Conservation (phyloP, 2,329 filamentous ascomycete species). For the Fusarium zealandicum region DNA sequence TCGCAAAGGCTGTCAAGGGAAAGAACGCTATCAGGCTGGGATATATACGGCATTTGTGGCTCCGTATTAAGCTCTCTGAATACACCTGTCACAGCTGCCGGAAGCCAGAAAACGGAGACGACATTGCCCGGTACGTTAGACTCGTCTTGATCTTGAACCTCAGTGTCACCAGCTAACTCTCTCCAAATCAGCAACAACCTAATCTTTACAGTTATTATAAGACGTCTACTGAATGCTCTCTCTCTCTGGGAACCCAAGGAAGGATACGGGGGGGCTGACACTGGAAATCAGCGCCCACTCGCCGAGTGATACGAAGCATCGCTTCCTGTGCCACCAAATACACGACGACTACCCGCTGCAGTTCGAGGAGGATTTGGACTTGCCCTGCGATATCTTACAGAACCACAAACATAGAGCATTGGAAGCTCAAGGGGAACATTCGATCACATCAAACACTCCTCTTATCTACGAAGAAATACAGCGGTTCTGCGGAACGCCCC, state of each 20-base stretch:
- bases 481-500: conserved; percentile 9
- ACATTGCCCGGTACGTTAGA: not conserved
- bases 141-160: too few species aligned
- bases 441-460: too few species aligned
- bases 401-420: too few species aligned
- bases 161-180: not conserved
- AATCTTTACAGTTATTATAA: not conserved
- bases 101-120: not conserved
- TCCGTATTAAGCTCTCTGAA: conserved; percentile 5
- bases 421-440: too few species aligned
- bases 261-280: not conserved
- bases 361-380: conserved; percentile 2
- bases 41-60: not conserved
- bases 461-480: not conserved
- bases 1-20: not conserved
- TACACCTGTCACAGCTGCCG: not conserved
- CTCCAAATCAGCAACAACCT: conserved; percentile 9
- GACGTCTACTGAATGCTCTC: not conserved
- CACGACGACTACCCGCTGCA: conserved; percentile 7
- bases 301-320: conserved; percentile 14
- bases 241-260: conserved; percentile 1
- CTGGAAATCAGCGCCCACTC: conserved; percentile 17
- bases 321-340: not conserved
- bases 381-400: too few species aligned
- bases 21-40: not conserved